Base-by-base conservation (phyloP, 352 stramenopile genomes). In the Globisporangium ultimum region DNA sequence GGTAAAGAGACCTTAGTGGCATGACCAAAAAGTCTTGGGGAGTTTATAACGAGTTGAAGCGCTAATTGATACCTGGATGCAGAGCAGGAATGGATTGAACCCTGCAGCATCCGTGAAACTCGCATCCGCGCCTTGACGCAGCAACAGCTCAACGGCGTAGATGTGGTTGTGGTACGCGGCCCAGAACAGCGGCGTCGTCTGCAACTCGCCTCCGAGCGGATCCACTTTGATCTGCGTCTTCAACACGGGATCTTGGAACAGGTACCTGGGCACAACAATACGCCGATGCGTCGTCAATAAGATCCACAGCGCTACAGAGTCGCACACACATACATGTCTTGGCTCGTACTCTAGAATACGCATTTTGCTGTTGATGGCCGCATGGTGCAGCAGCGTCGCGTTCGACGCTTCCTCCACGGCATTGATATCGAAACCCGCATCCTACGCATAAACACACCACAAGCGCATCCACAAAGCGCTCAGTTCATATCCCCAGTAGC, bases 281-380 rank as follows among this genome's bases (percentile, higher is more conserved):
- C 40, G 45, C 20, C 36, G 2, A 36, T 5, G 24, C 2, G 2
- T 32, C 24, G 24, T 32, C 5, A 5, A 5, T 32, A 32, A 43
- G 47, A 56, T 21, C 24, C 18, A 15, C 3, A 38, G 21, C 10
- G 6, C 7, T 13, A 46, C 15, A 32, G 24, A 32, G 24, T 32
- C 24, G 24, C 24, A 32, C 24, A 32, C 24, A 32, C 24, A 32
- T 32, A 32, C 24, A 32, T 32, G 24, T 32, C 24, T 32, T 36
- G 18, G 46, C 17, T 66, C 69, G 24, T 64, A 93, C 78, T 91
- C 80, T 21, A 91, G 55, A 9, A 91, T 64, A 11, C 82, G 74
- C 78, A 91, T 90, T 62, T 89, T 89, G 62, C 73, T 87, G 70
- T 87, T 91, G 28, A 89, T 76, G n/a, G 79, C 78, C 18, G 84